A percentile compares a stretch with the other conserved stretches of the same genome.
phyloP scores from a whole-genome alignment of 1,284 basidiomycete genomes.

The Heterobasidion annosum region DNA sequence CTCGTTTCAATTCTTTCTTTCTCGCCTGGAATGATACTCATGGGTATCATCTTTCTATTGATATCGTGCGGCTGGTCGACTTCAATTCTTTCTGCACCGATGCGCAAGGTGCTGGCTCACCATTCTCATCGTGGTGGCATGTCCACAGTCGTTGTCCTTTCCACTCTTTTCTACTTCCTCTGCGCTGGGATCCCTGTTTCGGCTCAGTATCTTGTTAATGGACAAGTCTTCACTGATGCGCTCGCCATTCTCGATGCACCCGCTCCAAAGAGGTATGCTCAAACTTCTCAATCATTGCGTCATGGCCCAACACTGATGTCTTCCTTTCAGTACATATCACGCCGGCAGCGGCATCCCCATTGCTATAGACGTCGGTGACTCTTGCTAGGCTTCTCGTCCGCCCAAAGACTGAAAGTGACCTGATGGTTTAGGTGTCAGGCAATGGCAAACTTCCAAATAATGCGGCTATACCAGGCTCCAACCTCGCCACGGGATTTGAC shows the following conservation, averaged over 20 bases:
- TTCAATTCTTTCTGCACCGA: neutral
- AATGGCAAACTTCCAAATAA: constrained; percentile 29
- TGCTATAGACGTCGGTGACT: constrained; percentile 32
- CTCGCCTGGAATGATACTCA: too few relatives aligned
- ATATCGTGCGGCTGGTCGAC: too few relatives aligned
- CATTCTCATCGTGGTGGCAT: neutral
- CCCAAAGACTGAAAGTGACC: neutral
- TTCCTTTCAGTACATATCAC: constrained; percentile 16
- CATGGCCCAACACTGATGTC: neutral
- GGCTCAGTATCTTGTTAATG: constrained; percentile 23
- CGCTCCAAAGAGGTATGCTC: constrained; percentile 29
- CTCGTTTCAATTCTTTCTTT: too few relatives aligned
- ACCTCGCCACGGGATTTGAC: constrained; percentile 28
- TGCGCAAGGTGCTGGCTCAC: constrained; percentile 11
- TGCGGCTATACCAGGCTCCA: constrained; percentile 25
- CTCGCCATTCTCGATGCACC: constrained; percentile 42
- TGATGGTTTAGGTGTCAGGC: constrained; percentile 29
- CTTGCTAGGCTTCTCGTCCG: neutral
- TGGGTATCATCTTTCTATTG: too few relatives aligned
- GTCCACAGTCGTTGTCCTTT: constrained; percentile 10
- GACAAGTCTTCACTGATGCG: constrained; percentile 36
- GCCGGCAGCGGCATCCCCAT: constrained; percentile 28
- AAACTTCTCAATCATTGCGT: neutral
- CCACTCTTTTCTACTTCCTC: neutral
- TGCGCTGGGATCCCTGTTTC: constrained; percentile 7